Evolutionary conservation across 2,329 filamentous ascomycete genomes (phyloP).

Genomic region (Xylariaceae sp.): DNA sequence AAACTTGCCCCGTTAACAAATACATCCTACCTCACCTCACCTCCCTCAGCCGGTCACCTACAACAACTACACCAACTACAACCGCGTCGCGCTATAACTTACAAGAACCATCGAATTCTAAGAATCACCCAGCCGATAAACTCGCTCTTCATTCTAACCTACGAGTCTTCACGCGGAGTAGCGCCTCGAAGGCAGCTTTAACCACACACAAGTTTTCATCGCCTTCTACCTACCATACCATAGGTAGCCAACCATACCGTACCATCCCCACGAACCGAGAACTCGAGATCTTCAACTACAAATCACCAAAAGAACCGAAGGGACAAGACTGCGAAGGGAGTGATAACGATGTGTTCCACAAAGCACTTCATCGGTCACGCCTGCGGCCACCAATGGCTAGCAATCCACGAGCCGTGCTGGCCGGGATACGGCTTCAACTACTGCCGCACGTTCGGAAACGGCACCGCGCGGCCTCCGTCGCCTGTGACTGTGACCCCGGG

Average conservation of each 20-base stretch:
- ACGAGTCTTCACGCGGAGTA: too few relatives aligned
- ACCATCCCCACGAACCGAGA: not conserved
- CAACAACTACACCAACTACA: too few relatives aligned
- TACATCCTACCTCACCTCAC: too few relatives aligned
- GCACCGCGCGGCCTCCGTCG: constrained; percentile 32
- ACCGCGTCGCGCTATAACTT: too few relatives aligned
- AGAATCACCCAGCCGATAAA: too few relatives aligned
- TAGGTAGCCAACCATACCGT: not conserved
- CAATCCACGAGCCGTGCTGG: constrained; percentile 42
- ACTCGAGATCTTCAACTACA: not conserved
- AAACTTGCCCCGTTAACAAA: too few relatives aligned
- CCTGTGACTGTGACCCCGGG: constrained; percentile 31
- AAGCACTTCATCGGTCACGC: constrained; percentile 43
- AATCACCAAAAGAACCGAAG: not conserved
- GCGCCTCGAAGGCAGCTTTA: not conserved
- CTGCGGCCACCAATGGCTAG: constrained; percentile 50
- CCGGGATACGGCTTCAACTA: constrained; percentile 46
- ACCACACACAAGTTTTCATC: too few relatives aligned
- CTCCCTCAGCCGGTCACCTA: too few relatives aligned
- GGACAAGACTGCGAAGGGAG: not conserved
- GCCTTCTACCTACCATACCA: not conserved
- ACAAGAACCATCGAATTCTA: too few relatives aligned
- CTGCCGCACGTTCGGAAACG: constrained; percentile 40
- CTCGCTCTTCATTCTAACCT: too few relatives aligned
- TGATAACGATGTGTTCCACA: constrained; percentile 41